Evolutionary conservation across 2,329 filamentous ascomycete species (phyloP), one percentile per base, ranked within the genome.

Genomic region (Tolypocladium guangdongense): DNA sequence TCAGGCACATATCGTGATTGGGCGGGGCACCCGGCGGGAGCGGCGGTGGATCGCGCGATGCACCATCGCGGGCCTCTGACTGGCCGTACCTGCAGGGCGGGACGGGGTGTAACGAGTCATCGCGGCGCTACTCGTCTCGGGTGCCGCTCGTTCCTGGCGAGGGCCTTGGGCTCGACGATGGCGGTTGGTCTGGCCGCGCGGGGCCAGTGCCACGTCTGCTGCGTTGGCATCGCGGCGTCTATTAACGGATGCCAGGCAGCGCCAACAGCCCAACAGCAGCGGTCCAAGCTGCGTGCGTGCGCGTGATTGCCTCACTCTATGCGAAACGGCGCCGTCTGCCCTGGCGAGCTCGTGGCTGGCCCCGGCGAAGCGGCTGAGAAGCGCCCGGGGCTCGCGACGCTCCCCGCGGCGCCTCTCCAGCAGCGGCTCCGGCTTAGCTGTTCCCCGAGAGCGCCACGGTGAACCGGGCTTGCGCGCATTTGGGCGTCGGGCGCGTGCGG

Each of bases 1-100:
- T 33, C 43, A 47, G 43, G 60, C 57, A 58, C 53, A 52, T 30
- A 33, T 52, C n/a, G 22, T 60, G 60, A 62, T 62, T 62, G 59
- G 60, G 47, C 22, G 22, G 41, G 4, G 20, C 30, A 7, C n/a
- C 43, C 36, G 20, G n/a, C 43, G 11, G 49, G 57, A 32, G 51
- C 51, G 41, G 37, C 33, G 45, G 59, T 56, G 58, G 59, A 55
- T 47, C 52, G 45, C n/a, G 39, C 24, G 33, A 50, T 36, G 41
- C 39, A 32, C 49, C 54, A 52, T 20, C 16, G 41, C 32, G 8
- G 12, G 43, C 43, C 43, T n/a, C 46, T 58, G 54, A 60, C 51
- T 59, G 59, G 58, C 49, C 51, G 58, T 58, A 56, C 58, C 58
- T 60, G 57, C 54, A 54, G 51, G 49, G 46, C 33, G 50, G 50